Evolutionary conservation across 2,329 filamentous ascomycete genomes (phyloP).

Genomic region (Aspergillus sp.): DNA sequence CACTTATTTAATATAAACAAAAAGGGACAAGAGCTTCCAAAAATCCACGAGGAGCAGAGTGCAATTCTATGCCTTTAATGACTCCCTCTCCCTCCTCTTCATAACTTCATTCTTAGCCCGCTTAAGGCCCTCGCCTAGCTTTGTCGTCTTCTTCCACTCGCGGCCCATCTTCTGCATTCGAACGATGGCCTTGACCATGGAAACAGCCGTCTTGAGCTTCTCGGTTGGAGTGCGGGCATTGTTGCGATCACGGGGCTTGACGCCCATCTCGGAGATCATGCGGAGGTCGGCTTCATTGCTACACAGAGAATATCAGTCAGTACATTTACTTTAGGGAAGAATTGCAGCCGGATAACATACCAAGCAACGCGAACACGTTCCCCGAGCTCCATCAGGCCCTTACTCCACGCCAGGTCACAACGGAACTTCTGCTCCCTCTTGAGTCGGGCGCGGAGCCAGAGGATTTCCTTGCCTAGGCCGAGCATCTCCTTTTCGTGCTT

Average conservation of each 20-base stretch:
- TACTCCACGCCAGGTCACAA: conserved; percentile 78
- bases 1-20: conserved; percentile 3
- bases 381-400: conserved; percentile 82
- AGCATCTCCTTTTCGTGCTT: conserved; percentile 65
- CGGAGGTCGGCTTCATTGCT: conserved; percentile 92
- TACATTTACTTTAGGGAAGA: conserved; percentile 8
- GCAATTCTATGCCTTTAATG: conserved; percentile 10
- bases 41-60: not conserved
- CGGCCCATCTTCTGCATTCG: conserved; percentile 47
- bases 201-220: conserved; percentile 45
- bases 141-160: conserved; percentile 46
- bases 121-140: conserved; percentile 45
- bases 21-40: not conserved
- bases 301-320: conserved; percentile 29
- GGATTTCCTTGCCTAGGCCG: conserved; percentile 83
- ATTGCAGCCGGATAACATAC: conserved; percentile 57
- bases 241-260: conserved; percentile 46
- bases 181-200: conserved; percentile 44
- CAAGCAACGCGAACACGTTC: conserved; percentile 65
- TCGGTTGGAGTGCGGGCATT: conserved; percentile 36
- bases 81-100: conserved; percentile 34
- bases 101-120: conserved; percentile 43
- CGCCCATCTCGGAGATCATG: conserved; percentile 80
- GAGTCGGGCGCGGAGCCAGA: conserved; percentile 82
- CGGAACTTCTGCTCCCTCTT: conserved; percentile 78